Evolutionary conservation across 176 grass and related monocot genomes (phyloP), one percentile per base, ranked within the genome.

Genomic region (Stipa capillata): DNA sequence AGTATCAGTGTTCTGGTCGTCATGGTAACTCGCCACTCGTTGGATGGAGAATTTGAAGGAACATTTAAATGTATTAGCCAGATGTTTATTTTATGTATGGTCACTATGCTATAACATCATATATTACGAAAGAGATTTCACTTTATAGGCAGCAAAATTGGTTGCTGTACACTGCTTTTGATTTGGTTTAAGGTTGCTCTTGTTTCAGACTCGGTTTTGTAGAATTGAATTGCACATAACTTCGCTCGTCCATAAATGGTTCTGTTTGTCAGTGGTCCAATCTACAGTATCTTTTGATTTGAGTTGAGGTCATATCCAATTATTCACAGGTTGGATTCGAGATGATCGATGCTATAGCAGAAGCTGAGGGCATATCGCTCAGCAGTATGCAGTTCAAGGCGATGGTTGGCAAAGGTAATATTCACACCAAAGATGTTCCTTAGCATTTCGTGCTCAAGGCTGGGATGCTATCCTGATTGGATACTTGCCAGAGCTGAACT

Each of bases 291-390:
- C 27, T 49, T 34, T 69, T 9, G n/a, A 84, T 50, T 66, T 21
- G 35, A 88, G 17, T 75, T 63, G 51, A 35, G 18, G 32, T 50
- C 34, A 20, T 52, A 57, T 48, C 16, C 61, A 59, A 58, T 52
- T 39, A 69, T 85, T 53, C 8, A 43, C 83, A 95, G 96, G 96
- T 99, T 70, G 96, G 96, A 67, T 99, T 99, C 52, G 90, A 99
- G 90, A 93, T 99, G 96, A 85, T 95, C 47, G 96, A 99, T 91
- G 90, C 78, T 83, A 99, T 99, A 91, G 88, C 96, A 56, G 96
- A 99, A 85, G 85, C 90, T 65, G 92, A 95, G 72, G 90, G 92
- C 72, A 89, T 99, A 89, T 82, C 96, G 56, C n/a, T 99, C 45
- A 95, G 83, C 81, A 93, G 82, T 56, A 93, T 99, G 86, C 92